A percentile compares a stretch with the other conserved stretches of the same genome.
Evolutionary conservation across 192 early-diverging fungal genomes (phyloP).

Genomic region (Coemansia biformis): DNA sequence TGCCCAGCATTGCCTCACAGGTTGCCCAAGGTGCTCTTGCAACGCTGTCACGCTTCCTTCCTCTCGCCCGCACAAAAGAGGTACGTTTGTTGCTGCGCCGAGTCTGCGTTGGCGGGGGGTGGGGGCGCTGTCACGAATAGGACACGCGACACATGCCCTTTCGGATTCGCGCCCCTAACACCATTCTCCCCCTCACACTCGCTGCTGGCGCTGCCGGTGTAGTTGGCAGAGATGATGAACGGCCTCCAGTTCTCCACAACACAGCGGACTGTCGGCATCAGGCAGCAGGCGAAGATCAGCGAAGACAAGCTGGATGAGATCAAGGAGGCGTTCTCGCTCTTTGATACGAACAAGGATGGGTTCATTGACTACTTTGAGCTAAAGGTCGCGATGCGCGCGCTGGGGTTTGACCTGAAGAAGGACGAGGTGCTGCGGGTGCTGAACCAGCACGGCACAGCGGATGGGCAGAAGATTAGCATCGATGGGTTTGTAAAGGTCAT

Average conservation of each 20-base stretch:
- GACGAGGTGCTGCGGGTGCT: slow-evolving; percentile 70
- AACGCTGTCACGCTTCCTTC: no score
- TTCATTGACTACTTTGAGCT: slow-evolving; percentile 77
- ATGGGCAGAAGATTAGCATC: slow-evolving; percentile 54
- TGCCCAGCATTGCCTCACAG: no score
- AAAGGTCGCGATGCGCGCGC: slow-evolving; percentile 78
- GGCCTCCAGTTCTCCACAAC: slow-evolving; percentile 10
- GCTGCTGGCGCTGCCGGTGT: no score
- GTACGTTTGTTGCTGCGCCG: no score
- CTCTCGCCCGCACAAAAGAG: no score
- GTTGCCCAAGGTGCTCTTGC: no score
- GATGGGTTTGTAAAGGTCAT: slow-evolving; percentile 69
- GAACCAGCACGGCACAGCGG: slow-evolving; percentile 55
- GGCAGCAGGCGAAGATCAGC: slow-evolving; percentile 39
- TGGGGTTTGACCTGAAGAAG: slow-evolving; percentile 83
- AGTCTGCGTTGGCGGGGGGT: no score
- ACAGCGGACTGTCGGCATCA: slow-evolving; percentile 6
- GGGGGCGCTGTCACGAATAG: no score
- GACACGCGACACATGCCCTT: no score
- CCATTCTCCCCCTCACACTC: no score
- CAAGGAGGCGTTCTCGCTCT: slow-evolving; percentile 57
- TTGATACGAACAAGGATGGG: slow-evolving; percentile 64
- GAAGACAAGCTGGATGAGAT: slow-evolving; percentile 68
- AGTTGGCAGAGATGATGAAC: slow-evolving; percentile 14
- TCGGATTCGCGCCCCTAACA: no score